These are phyloP conservation scores for Teratosphaeria destructans DNA, from an alignment of 2,329 filamentous ascomycete genomes.

Conservation along the genomic window DNA sequence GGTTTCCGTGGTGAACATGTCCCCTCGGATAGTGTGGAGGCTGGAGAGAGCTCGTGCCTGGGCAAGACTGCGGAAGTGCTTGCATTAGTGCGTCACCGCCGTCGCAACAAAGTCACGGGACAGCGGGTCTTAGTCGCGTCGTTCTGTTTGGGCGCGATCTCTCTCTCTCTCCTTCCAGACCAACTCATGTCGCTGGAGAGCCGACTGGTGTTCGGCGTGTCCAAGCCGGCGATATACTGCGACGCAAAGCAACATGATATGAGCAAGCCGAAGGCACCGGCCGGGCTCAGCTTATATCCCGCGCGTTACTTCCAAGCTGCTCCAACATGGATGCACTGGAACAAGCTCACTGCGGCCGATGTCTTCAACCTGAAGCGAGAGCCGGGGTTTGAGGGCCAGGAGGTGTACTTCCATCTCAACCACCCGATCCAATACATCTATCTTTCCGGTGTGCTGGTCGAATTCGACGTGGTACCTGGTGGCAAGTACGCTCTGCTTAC, in stretches of 20 bases:
- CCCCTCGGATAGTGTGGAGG: not conserved
- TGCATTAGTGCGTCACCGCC: not conserved
- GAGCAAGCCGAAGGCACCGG: not conserved
- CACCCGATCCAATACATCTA: slow-evolving; percentile 40
- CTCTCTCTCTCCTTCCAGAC: not conserved
- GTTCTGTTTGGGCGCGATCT: not conserved
- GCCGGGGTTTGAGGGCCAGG: slow-evolving; percentile 44
- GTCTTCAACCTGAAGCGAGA: slow-evolving; percentile 42
- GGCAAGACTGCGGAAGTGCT: not conserved
- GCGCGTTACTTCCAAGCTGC: slow-evolving; percentile 50
- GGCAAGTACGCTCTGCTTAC: slow-evolving; percentile 40
- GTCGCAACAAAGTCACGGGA: not conserved
- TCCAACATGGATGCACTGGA: slow-evolving; percentile 53
- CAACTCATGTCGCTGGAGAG: not conserved
- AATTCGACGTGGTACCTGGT: slow-evolving; percentile 26
- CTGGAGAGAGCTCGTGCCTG: not conserved
- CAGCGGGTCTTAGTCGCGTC: not conserved
- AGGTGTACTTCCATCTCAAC: slow-evolving; percentile 46
- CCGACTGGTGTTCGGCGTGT: not conserved
- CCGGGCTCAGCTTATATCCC: slow-evolving; percentile 36
- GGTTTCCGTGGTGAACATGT: not conserved
- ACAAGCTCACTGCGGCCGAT: slow-evolving; percentile 48
- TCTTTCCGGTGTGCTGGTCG: slow-evolving; percentile 35
- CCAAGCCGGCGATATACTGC: not conserved
- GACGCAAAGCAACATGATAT: not conserved